Evolutionary conservation across 495 filamentous ascomycete species (phyloP).

Genomic region (Podospora bellae-mahoneyi): DNA sequence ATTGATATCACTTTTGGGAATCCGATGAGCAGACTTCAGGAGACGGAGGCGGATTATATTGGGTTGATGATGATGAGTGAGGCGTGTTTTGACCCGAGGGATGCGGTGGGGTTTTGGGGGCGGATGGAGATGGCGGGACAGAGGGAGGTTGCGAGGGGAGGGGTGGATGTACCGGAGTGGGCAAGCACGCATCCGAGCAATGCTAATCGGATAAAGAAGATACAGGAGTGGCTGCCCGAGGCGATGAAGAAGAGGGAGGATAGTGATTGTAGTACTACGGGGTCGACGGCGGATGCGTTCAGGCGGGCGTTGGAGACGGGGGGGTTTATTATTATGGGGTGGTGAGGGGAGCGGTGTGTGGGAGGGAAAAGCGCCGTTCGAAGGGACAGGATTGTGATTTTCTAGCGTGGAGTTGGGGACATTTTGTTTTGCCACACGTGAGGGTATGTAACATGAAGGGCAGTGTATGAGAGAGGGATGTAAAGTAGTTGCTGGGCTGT

Average conservation of each 20-base stretch:
- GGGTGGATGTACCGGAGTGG: conserved; percentile 64
- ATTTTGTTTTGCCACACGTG: too few relatives aligned
- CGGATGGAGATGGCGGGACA: conserved; percentile 59
- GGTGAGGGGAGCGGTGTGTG: background rate
- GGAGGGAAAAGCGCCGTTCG: too few relatives aligned
- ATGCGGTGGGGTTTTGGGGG: conserved; percentile 70
- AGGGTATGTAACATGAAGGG: too few relatives aligned
- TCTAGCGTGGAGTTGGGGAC: too few relatives aligned
- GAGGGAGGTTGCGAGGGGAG: conserved; percentile 36
- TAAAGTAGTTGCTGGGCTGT: too few relatives aligned
- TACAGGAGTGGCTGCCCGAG: conserved; percentile 63
- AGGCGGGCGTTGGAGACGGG: conserved; percentile 7
- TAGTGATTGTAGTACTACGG: conserved; percentile 49
- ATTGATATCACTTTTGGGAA: conserved; percentile 62
- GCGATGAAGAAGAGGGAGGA: conserved; percentile 51
- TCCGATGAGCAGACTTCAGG: conserved; percentile 66
- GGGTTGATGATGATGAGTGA: conserved; percentile 67
- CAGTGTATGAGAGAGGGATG: too few relatives aligned
- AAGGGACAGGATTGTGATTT: too few relatives aligned
- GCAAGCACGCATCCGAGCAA: conserved; percentile 82
- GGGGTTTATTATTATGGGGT: conserved; percentile 15
- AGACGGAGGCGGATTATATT: conserved; percentile 79
- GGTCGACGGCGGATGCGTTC: conserved; percentile 29
- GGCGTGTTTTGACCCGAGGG: conserved; percentile 66
- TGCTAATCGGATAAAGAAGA: conserved; percentile 64